Evolutionary conservation across 768 basidiomycete species (phyloP), one percentile per base, ranked within the genome.

Genomic region (Calocybe gangraenosa): DNA sequence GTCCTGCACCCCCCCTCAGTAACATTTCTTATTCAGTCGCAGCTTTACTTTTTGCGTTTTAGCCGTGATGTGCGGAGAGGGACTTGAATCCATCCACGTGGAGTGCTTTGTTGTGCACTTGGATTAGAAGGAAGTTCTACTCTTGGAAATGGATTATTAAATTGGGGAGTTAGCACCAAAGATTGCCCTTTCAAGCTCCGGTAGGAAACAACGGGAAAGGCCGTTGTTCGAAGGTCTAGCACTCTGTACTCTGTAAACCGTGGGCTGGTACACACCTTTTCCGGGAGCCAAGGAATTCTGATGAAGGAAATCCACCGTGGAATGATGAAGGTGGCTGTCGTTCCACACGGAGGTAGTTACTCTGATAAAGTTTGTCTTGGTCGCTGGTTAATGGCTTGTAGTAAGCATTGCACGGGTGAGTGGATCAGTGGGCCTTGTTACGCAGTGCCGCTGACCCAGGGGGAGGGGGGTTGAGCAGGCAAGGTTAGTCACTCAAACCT

Each of bases 61-160:
- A 36, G 31, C 44, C 44, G 44, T 45, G 44, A 45, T 45, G 37
- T 28, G 31, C 44, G 44, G 44, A 37, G 44, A 28, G n/a, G 15
- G 30, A 19, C 18, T 32, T n/a, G n/a, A n/a, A 3, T 20, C 32
- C n/a, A 13, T 35, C 2, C 42, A 43, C 42, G 42, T 43, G 42
- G 34, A 17, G 9, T 14, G 22, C 22, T 18, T 18, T 10, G 5
- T 17, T 18, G 20, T 17, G 30, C 22, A 42, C 18, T 17, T 13
- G 7, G 21, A 40, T 40, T 8, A 8, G 11, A 40, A 40, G 19
- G 14, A 42, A 7, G 40, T 15, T 42, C 32, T 1, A 28, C n/a
- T n/a, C n/a, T n/a, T n/a, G n/a, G 41, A 34, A 42, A 32, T n/a
- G n/a, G n/a, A n/a, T n/a, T n/a, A n/a, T 15, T 13, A 40, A 40